phyloP scores from a whole-genome alignment of 768 basidiomycete species.

The Suillus weaverae region DNA sequence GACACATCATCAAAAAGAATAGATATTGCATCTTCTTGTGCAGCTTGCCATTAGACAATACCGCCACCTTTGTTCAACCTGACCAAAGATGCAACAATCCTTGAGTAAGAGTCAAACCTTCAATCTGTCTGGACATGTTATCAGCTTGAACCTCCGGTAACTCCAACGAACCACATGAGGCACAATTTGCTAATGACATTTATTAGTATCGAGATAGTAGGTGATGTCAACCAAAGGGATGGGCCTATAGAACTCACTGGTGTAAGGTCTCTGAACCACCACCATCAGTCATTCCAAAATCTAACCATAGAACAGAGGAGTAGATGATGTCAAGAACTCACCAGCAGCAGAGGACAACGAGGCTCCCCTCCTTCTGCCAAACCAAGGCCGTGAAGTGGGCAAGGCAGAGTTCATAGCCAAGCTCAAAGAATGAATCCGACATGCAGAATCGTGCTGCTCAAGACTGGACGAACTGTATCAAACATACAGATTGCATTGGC shows the following conservation, averaged over 20 bases:
- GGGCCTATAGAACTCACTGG: background rate
- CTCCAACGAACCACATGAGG: background rate
- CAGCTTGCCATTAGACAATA: background rate
- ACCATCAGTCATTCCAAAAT: background rate
- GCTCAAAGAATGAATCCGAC: background rate
- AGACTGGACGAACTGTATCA: background rate
- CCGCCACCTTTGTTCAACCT: background rate
- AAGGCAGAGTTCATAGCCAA: background rate
- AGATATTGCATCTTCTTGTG: too few relatives aligned
- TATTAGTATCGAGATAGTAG: background rate
- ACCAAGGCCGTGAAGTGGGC: background rate
- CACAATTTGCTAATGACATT: background rate
- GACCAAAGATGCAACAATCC: background rate
- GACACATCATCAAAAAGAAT: background rate
- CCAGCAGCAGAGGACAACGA: background rate
- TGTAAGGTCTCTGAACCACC: background rate
- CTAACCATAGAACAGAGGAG: background rate
- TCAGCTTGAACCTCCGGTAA: background rate
- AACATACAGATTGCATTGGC: background rate
- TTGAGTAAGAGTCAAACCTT: background rate
- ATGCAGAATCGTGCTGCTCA: background rate
- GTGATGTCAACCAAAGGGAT: background rate
- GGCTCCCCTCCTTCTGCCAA: background rate
- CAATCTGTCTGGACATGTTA: background rate
- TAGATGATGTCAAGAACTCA: background rate